Percentiles rank a stretch among this genome's conserved stretches.
These are phyloP conservation scores for Conticribra guillardii DNA, from an alignment of 108 stramenopile species.

Conservation along the genomic window DNA sequence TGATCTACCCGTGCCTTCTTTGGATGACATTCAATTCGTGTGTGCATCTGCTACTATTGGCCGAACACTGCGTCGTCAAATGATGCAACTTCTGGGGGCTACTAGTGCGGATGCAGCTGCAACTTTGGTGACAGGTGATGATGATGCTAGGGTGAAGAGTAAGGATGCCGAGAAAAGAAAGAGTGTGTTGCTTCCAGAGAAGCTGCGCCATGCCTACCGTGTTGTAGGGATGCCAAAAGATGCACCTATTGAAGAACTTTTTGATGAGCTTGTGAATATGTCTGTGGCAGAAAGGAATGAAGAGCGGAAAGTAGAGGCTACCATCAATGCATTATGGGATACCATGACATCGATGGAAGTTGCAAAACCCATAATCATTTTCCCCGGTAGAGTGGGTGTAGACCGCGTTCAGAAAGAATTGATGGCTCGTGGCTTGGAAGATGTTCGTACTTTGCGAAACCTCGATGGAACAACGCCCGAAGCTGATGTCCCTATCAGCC, in stretches of 20 bases:
- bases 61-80: slow-evolving; percentile 68
- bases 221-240: slow-evolving; percentile 18
- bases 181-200: slow-evolving; percentile 62
- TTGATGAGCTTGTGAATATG: slow-evolving; percentile 4
- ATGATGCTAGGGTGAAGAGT: slow-evolving; percentile 59
- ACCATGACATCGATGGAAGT: slow-evolving; percentile 31
- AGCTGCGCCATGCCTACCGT: slow-evolving; percentile 55
- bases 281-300: slow-evolving; percentile 43
- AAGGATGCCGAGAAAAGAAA: slow-evolving; percentile 60
- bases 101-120: slow-evolving; percentile 73
- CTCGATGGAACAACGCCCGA: slow-evolving; percentile 18
- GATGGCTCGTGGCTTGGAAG: slow-evolving; percentile 39
- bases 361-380: slow-evolving; percentile 57
- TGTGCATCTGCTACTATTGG: slow-evolving; percentile 81
- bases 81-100: slow-evolving; percentile 66
- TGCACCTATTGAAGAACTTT: background rate
- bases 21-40: slow-evolving; percentile 56
- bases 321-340: slow-evolving; percentile 37
- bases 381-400: slow-evolving; percentile 74
- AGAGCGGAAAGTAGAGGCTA: slow-evolving; percentile 29
- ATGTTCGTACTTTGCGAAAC: slow-evolving; percentile 54
- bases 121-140: slow-evolving; percentile 63
- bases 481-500: no score
- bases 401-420: slow-evolving; percentile 47
- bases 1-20: slow-evolving; percentile 41